Evolutionary conservation across 495 filamentous ascomycete genomes (phyloP).

Genomic region (Penicillium daleae): DNA sequence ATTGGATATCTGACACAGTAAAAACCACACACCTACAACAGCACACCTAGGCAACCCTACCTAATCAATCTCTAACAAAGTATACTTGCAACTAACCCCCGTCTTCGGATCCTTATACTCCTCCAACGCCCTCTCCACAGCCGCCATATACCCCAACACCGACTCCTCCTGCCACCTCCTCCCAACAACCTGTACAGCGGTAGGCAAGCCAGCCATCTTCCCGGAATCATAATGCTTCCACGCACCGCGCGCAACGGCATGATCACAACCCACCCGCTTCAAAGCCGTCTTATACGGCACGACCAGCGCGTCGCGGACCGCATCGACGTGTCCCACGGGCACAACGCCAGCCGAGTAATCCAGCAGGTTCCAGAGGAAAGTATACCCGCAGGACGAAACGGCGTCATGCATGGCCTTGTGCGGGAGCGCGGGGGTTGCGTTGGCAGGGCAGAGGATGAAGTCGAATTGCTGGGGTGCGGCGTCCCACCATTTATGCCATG

Average conservation of each 20-base stretch:
- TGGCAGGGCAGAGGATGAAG: constrained; percentile 81
- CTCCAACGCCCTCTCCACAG: constrained; percentile 73
- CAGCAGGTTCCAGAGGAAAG: constrained; percentile 92
- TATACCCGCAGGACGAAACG: constrained; percentile 90
- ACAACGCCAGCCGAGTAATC: constrained; percentile 88
- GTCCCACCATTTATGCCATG: constrained; percentile 85
- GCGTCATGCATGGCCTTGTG: constrained; percentile 86
- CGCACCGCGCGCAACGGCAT: constrained; percentile 78
- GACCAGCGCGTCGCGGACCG: constrained; percentile 65
- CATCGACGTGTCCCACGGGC: constrained; percentile 84
- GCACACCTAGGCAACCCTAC: background rate
- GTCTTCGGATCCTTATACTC: constrained; percentile 42
- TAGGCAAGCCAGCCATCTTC: constrained; percentile 85
- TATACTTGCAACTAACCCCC: constrained; percentile 60
- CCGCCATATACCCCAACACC: constrained; percentile 82
- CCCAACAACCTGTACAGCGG: constrained; percentile 85
- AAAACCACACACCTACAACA: too few relatives aligned
- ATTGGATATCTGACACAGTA: too few relatives aligned
- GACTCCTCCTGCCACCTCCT: constrained; percentile 89
- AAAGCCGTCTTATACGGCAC: constrained; percentile 53
- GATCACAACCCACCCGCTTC: constrained; percentile 52
- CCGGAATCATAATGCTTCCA: constrained; percentile 86
- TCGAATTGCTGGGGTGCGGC: constrained; percentile 67
- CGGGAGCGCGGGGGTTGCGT: constrained; percentile 88
- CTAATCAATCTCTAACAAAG: constrained; percentile 63